Conservation (phyloP, 148 eudicot genomes). For the Linanthus parryae region DNA sequence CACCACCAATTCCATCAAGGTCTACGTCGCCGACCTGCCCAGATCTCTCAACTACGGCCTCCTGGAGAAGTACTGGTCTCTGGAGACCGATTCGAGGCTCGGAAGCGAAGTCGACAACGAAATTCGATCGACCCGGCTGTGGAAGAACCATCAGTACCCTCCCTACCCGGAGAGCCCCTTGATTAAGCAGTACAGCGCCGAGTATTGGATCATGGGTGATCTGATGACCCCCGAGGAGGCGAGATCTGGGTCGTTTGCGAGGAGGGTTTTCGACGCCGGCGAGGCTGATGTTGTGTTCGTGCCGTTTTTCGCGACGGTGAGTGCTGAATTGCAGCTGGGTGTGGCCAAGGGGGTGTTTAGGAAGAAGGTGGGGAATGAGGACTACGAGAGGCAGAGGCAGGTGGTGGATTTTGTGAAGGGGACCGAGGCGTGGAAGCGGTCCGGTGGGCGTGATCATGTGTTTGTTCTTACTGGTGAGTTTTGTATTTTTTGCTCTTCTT, state of each 20-base stretch:
- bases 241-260: constrained; percentile 54
- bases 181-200: constrained; percentile 92
- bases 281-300: constrained; percentile 86
- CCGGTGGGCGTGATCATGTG: constrained; percentile 93
- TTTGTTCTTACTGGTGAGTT: constrained; percentile 85
- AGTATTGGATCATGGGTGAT: constrained; percentile 94
- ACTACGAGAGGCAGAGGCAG: constrained; percentile 70
- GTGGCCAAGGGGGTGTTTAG: constrained; percentile 56
- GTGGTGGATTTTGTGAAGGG: constrained; percentile 63
- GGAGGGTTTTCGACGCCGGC: constrained; percentile 46
- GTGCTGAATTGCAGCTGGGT: constrained; percentile 86
- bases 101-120: constrained; percentile 70
- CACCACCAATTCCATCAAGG: constrained; percentile 41
- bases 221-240: constrained; percentile 45
- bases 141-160: constrained; percentile 26
- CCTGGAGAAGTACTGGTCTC: constrained; percentile 57
- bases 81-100: constrained; percentile 60
- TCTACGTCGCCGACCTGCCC: constrained; percentile 59
- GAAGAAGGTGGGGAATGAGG: constrained; percentile 76
- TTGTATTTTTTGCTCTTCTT: no score
- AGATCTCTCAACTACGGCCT: constrained; percentile 78
- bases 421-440: constrained; percentile 66
- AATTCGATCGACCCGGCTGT: constrained; percentile 28
- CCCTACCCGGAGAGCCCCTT: constrained; percentile 74
- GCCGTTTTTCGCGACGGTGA: constrained; percentile 86